Base-by-base conservation (phyloP, 2,329 filamentous ascomycete genomes). In the Xylariaceae sp. region DNA sequence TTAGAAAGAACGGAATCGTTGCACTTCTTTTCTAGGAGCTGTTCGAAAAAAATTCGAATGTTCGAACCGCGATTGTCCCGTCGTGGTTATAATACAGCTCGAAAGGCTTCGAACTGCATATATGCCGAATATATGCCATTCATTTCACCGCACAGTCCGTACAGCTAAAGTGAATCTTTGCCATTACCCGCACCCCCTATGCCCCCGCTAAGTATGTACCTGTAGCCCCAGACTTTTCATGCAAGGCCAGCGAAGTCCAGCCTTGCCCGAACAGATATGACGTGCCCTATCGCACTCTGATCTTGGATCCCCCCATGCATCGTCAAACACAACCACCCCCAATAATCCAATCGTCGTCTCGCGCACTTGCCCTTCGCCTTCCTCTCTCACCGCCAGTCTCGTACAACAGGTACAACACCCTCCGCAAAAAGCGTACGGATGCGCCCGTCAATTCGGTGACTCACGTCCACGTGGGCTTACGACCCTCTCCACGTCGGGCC, bases 381-480 rank as follows among this genome's bases (percentile, higher is more conserved):
- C 22, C 15, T 22, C 7, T 7, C 45, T 51, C 46, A 58, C 54
- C 51, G 53, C 51, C 44, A 52, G 44, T 54, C 53, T 49, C 35
- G 9, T 35, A 36, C 17, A 41, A 33, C 43, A 45, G 55, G 45
- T 42, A 43, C 22, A 11, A 42, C 15, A 19, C 17, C 17, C 19
- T 41, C 10, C 42, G 17, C 4, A 27, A 5, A 4, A 27, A 27
- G 22, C 4, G 22, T 4, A 17, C 51, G 54, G 47, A 58, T 56
- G 54, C n/a, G 38, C 33, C 18, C 19, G 11, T 22, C 42, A 42
- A 32, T 11, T 36, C 27, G 22, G 43, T 52, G 49, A 51, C 42
- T 47, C 44, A 53, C 46, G 35, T 45, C 50, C 42, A 45, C 47
- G 49, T 47, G 55, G 55, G 55, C 53, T 50, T 50, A 55, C 51